Evolutionary conservation across 768 basidiomycete species (phyloP), one percentile per base, ranked within the genome.

Genomic region (Boletellus ananiceps): DNA sequence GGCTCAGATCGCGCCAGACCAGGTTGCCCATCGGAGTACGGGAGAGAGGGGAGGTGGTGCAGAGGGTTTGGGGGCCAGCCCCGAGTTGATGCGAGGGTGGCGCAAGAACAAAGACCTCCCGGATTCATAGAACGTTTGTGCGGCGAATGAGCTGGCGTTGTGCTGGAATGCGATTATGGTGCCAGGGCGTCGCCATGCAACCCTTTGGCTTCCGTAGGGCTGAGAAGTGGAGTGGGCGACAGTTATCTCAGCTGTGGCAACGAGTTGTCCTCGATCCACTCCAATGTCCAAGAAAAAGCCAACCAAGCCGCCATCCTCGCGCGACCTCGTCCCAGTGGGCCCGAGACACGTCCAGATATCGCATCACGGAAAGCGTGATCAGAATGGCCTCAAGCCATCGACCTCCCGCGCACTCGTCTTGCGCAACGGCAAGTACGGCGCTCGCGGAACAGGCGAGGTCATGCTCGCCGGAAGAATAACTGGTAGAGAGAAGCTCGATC

Each of bases 401-500:
- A 88, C 88, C 0, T 73, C 78, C n/a, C 81, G 83, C 37, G 88
- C 88, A 23, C 74, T 90, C 46, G 64, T 88, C 47, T 67, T 90
- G 54, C 79, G 88, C 54, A 85, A 88, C 59, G 84, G 83, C 36
- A 89, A 88, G 60, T 68, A 84, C 67, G 88, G 86, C 12, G 74
- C 84, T 25, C 75, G 75, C 46, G 87, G 88, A 36, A 80, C 81
- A 5, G 86, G 86, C 15, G 86, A 88, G 66, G 16, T 88, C 39
- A 64, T 82, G 40, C 65, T 78, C 40, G 71, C 73, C 46, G 76
- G 70, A 21, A 85, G 76, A 60, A 77, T 88, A 54, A 82, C 76
- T 42, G 89, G 89, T 1, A 76, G 85, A 59, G 88, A 90, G 66
- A 90, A 90, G 60, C 73, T 92, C 27, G 86, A 88, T 63, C 74